Percentiles rank a stretch among this genome's conserved stretches.
These are phyloP conservation scores for Malus sylvestris DNA, from an alignment of 306 rosid species.

Conservation along the genomic window DNA sequence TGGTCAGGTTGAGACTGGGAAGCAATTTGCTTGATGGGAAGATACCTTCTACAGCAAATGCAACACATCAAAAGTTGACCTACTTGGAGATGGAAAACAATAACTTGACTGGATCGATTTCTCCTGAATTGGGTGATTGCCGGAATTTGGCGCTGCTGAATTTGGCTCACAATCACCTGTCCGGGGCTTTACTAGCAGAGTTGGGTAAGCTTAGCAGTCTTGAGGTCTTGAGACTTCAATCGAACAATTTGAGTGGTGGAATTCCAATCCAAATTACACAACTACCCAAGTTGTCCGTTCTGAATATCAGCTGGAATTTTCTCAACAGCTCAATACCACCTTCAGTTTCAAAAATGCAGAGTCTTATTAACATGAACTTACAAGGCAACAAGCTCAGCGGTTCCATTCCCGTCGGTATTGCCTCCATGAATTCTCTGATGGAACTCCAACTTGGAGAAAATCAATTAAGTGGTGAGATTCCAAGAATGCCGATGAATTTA, in stretches of 20 bases:
- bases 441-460: slow-evolving; percentile 77
- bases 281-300: slow-evolving; percentile 18
- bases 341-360: slow-evolving; percentile 24
- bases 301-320: slow-evolving; percentile 64
- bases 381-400: slow-evolving; percentile 53
- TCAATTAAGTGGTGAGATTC: slow-evolving; percentile 48
- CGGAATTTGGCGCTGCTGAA: slow-evolving; percentile 47
- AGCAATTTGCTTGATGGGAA: slow-evolving; percentile 34
- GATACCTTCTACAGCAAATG: slow-evolving; percentile 27
- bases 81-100: slow-evolving; percentile 72
- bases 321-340: slow-evolving; percentile 57
- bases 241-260: slow-evolving; percentile 42
- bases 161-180: slow-evolving; percentile 48
- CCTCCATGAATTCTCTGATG: slow-evolving; percentile 13
- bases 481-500: slow-evolving; percentile 45
- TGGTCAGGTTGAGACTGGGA: slow-evolving; percentile 73
- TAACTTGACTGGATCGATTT: slow-evolving; percentile 36
- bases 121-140: slow-evolving; percentile 42
- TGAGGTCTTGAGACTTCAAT: slow-evolving; percentile 57
- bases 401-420: slow-evolving; percentile 36
- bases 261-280: slow-evolving; percentile 42
- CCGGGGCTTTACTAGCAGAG: slow-evolving; percentile 40
- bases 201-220: slow-evolving; percentile 47
- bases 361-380: slow-evolving; percentile 36
- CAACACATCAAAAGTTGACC: slow-evolving; percentile 8